These are phyloP conservation scores for Pilobolus umbonatus DNA, from an alignment of 192 early-diverging fungal genomes.

Conservation along the genomic window DNA sequence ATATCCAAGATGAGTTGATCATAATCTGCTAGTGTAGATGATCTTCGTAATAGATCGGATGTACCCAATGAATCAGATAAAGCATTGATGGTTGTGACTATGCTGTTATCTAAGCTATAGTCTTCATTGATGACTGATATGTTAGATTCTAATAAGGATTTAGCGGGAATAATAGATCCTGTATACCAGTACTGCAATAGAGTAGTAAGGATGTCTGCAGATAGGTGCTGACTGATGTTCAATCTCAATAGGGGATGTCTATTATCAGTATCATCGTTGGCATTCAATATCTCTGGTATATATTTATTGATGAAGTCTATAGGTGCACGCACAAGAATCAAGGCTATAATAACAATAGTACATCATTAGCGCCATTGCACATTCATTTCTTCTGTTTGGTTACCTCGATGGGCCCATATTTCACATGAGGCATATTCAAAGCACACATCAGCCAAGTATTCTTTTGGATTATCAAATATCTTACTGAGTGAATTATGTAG, in stretches of 20 bases:
- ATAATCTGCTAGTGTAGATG: conserved; percentile 1
- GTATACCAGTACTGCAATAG: conserved; percentile 33
- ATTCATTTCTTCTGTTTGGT: not conserved
- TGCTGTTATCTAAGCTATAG: no score
- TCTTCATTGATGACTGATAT: no score
- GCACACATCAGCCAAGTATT: conserved; percentile 27
- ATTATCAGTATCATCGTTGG: no score
- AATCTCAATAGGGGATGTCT: not conserved
- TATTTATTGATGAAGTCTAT: not conserved
- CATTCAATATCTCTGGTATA: conserved; percentile 1
- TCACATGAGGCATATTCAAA: conserved; percentile 13
- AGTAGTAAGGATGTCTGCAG: not conserved
- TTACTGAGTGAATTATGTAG: conserved; percentile 15
- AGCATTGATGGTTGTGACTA: no score
- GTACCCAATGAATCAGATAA: no score
- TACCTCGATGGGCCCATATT: conserved; percentile 31
- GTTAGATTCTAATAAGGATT: no score
- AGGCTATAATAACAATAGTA: not conserved
- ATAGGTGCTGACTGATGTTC: not conserved
- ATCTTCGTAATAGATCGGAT: no score
- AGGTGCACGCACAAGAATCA: not conserved
- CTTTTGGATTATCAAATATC: conserved; percentile 19
- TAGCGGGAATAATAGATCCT: conserved; percentile 3
- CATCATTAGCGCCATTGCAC: not conserved
- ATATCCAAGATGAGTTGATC: conserved; percentile 5